These are phyloP conservation scores for Helichrysum umbraculigerum DNA, from an alignment of 129 eudicot genomes.

Conservation along the genomic window DNA sequence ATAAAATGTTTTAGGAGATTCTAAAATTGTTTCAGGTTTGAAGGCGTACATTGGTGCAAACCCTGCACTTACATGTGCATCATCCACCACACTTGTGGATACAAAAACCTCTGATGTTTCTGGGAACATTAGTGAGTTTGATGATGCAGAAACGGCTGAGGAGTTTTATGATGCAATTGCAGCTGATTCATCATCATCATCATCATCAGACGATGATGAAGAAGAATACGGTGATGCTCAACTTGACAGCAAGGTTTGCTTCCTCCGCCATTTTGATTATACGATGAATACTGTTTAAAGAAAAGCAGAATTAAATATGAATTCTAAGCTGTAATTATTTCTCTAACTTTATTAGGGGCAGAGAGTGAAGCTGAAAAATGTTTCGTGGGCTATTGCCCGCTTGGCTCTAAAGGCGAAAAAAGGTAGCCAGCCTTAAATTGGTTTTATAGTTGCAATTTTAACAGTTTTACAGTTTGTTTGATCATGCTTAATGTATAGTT, in stretches of 20 bases:
- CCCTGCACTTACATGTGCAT: constrained; percentile 56
- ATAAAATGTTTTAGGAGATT: not conserved
- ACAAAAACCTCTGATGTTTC: constrained; percentile 60
- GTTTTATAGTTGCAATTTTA: not conserved
- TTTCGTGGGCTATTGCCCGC: constrained; percentile 78
- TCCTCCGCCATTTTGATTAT: not conserved
- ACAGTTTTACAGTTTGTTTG: not conserved
- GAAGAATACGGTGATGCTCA: constrained; percentile 62
- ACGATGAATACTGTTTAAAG: constrained; percentile 11
- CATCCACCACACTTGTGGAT: constrained; percentile 47
- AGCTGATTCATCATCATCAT: constrained; percentile 64
- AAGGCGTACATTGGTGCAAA: constrained; percentile 93
- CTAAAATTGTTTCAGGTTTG: constrained; percentile 50
- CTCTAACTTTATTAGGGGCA: constrained; percentile 49
- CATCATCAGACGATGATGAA: constrained; percentile 52
- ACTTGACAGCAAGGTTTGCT: constrained; percentile 56
- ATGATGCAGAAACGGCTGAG: constrained; percentile 59
- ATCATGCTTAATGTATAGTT: constrained; percentile 5
- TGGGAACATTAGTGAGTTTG: constrained; percentile 51
- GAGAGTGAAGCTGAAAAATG: constrained; percentile 74
- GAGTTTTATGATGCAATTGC: constrained; percentile 85
- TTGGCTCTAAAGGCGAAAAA: constrained; percentile 46
- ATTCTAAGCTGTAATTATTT: constrained; percentile 3
- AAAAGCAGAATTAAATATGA: constrained; percentile 7
- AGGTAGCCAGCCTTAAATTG: constrained; percentile 42